Percentiles rank a stretch among this genome's conserved stretches.
Evolutionary conservation across 129 eudicot species (phyloP).

Genomic region (Tagetes erecta): DNA sequence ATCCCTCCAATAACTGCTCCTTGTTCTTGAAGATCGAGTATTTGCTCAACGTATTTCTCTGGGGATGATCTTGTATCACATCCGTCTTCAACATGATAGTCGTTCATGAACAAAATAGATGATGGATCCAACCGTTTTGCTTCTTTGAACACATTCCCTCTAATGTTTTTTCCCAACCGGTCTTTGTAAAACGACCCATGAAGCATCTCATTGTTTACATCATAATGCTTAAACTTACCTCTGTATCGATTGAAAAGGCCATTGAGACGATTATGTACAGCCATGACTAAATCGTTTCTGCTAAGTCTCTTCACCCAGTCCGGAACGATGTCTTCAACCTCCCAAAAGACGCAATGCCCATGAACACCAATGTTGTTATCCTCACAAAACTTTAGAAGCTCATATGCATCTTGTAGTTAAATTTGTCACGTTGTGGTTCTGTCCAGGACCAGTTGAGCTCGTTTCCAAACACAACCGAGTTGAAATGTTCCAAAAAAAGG

Average conservation of each 20-base stretch:
- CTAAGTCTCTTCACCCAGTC: conserved; percentile 55
- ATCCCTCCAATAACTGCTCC: conserved; percentile 88
- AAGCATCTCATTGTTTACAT: conserved; percentile 92
- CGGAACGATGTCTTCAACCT: conserved; percentile 69
- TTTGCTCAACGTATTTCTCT: conserved; percentile 68
- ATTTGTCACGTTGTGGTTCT: conserved; percentile 59
- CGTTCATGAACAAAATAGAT: conserved; percentile 66
- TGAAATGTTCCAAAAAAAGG: conserved; percentile 71
- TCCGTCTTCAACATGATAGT: conserved; percentile 83
- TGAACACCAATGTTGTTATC: conserved; percentile 54
- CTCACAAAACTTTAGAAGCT: conserved; percentile 58
- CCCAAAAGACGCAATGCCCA: conserved; percentile 97
- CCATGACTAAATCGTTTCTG: conserved; percentile 48
- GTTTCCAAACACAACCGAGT: conserved; percentile 90
- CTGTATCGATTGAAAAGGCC: conserved; percentile 74
- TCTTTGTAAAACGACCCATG: conserved; percentile 87
- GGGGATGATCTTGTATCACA: conserved; percentile 70
- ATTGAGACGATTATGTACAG: conserved; percentile 69
- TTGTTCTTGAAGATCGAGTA: conserved; percentile 66
- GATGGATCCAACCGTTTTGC: conserved; percentile 74
- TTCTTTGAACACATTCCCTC: conserved; percentile 63
- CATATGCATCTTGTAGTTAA: conserved; percentile 83
- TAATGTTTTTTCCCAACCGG: conserved; percentile 59
- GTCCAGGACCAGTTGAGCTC: conserved; percentile 96
- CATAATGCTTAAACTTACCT: conserved; percentile 80